Conservation (phyloP, 176 grass and related monocot genomes). For the Aegilops umbellulata region DNA sequence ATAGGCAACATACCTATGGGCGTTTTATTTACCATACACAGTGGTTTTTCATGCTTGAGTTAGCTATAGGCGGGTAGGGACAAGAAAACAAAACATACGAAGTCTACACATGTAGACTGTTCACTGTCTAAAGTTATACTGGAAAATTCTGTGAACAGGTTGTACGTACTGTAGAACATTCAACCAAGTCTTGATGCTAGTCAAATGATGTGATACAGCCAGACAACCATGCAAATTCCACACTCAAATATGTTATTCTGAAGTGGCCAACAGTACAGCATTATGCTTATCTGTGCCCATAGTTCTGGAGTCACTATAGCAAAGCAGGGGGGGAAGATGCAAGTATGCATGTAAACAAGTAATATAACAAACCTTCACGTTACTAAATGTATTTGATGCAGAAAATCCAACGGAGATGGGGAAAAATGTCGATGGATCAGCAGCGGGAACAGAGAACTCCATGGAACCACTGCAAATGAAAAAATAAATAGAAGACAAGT, state of each 20-base stretch:
- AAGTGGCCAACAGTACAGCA: too few species aligned
- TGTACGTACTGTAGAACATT: neutral
- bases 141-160: neutral
- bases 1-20: too few species aligned
- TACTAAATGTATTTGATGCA: constrained; percentile 72
- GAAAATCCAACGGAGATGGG: constrained; percentile 76
- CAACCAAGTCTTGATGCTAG: neutral
- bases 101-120: neutral
- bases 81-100: constrained; percentile 18
- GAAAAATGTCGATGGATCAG: constrained; percentile 71
- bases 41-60: too few species aligned
- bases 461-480: constrained; percentile 70
- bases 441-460: constrained; percentile 80
- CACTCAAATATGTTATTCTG: too few species aligned
- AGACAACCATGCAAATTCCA: neutral
- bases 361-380: constrained; percentile 63
- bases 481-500: constrained; percentile 4
- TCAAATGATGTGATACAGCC: neutral
- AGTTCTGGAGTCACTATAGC: neutral
- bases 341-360: constrained; percentile 7
- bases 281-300: neutral
- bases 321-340: neutral
- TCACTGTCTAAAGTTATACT: neutral
- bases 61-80: too few species aligned
- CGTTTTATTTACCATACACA: too few species aligned